Evolutionary conservation across 768 basidiomycete genomes (phyloP).

Genomic region (Leccinum sublutescens): DNA sequence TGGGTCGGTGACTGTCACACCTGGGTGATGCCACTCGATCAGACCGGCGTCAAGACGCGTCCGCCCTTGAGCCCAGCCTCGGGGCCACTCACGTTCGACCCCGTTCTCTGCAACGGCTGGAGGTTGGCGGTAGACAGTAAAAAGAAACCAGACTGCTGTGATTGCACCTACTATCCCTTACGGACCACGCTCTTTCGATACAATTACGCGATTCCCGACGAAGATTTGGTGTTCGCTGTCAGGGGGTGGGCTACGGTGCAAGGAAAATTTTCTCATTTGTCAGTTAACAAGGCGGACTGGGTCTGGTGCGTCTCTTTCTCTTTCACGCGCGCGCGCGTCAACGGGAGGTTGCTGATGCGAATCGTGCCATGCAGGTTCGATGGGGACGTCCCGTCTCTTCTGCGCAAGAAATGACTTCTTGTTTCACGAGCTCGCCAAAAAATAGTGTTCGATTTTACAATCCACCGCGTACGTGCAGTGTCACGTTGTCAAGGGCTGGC

Average conservation of each 20-base stretch:
- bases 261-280: not conserved
- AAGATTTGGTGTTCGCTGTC: not conserved
- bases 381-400: slow-evolving; percentile 15
- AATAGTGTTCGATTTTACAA: not conserved
- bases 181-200: slow-evolving; percentile 26
- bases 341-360: not conserved
- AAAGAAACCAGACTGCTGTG: not conserved
- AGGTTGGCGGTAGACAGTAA: not conserved
- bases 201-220: slow-evolving; percentile 19
- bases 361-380: slow-evolving; percentile 24
- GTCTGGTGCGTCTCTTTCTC: slow-evolving; percentile 17
- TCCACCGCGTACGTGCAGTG: not conserved
- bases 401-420: not conserved
- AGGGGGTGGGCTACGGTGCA: slow-evolving; percentile 12
- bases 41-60: slow-evolving; percentile 11
- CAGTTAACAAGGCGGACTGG: slow-evolving; percentile 14
- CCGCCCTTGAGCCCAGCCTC: slow-evolving; percentile 12
- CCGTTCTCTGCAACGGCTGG: slow-evolving; percentile 21
- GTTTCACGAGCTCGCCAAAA: not conserved
- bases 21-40: slow-evolving; percentile 34
- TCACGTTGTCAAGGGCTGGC: not conserved
- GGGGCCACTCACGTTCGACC: slow-evolving; percentile 17
- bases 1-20: slow-evolving; percentile 33
- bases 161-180: slow-evolving; percentile 2
- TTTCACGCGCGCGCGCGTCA: not conserved